phyloP scores from a whole-genome alignment of 2,329 filamentous ascomycete genomes.

The Sarocladium oryzae region DNA sequence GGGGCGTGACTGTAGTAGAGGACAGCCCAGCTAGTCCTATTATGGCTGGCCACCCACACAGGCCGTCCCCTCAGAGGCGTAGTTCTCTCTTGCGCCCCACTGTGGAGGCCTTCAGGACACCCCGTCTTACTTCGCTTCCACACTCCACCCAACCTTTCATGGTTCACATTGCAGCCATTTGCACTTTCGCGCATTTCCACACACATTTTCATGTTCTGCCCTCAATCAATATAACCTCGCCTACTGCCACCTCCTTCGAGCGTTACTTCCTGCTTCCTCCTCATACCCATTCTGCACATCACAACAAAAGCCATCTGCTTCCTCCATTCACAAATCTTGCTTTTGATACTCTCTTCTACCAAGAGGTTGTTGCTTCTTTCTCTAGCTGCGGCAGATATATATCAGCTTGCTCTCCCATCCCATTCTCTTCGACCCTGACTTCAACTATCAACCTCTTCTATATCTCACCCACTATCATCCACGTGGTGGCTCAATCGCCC shows the following conservation, averaged over 20 bases:
- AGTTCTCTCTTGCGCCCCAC: neutral
- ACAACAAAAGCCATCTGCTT: neutral
- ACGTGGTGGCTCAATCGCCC: neutral
- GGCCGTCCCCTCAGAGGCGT: neutral
- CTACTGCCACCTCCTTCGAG: neutral
- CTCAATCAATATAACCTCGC: neutral
- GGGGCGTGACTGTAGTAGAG: neutral
- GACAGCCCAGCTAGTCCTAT: neutral
- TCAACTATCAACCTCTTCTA: neutral
- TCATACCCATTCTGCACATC: neutral
- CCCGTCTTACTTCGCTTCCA: neutral
- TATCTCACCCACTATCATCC: neutral
- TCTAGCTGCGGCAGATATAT: neutral
- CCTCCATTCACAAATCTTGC: neutral
- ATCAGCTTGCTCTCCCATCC: neutral
- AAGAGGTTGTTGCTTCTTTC: neutral
- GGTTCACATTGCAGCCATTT: too few species aligned
- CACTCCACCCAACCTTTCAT: too few species aligned
- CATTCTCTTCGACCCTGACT: too few species aligned
- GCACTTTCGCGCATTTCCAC: slow-evolving; percentile 1
- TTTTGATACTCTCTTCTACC: neutral
- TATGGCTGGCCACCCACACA: neutral
- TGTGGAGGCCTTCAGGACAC: neutral
- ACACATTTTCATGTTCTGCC: neutral
- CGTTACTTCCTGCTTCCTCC: neutral